A percentile compares a stretch with the other conserved stretches of the same genome.
Conservation (phyloP, 257 asterid genomes). For the Buddleja alternifolia region DNA sequence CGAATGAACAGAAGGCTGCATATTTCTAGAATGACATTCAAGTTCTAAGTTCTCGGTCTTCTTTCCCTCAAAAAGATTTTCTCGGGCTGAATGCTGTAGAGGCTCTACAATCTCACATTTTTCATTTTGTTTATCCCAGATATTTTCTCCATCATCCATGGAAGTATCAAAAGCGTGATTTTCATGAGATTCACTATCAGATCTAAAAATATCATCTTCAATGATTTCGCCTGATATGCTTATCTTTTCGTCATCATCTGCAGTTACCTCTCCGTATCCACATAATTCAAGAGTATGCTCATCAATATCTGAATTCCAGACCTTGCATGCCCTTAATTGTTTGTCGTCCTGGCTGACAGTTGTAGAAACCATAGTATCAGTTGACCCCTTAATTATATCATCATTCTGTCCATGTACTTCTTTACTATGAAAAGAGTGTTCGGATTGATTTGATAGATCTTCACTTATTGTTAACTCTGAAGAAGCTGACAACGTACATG, state of each 20-base stretch:
- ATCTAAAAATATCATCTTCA: slow-evolving; percentile 58
- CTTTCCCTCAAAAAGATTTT: slow-evolving; percentile 38
- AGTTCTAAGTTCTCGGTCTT: slow-evolving; percentile 30
- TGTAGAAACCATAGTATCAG: slow-evolving; percentile 32
- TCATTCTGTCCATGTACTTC: slow-evolving; percentile 30
- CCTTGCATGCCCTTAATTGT: slow-evolving; percentile 37
- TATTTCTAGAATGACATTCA: slow-evolving; percentile 32
- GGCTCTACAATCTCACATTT: slow-evolving; percentile 82
- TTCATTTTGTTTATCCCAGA: slow-evolving; percentile 56
- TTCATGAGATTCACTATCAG: slow-evolving; percentile 63
- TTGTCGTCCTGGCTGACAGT: slow-evolving; percentile 32
- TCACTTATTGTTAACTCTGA: slow-evolving; percentile 52
- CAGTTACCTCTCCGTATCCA: slow-evolving; percentile 42
- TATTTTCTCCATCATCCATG: slow-evolving; percentile 29
- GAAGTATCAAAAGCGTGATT: slow-evolving; percentile 36
- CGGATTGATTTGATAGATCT: slow-evolving; percentile 51
- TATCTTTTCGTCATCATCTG: slow-evolving; percentile 53
- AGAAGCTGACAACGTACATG: slow-evolving; percentile 42
- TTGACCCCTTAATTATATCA: slow-evolving; percentile 34
- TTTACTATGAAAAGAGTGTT: slow-evolving; percentile 46
- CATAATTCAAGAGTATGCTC: slow-evolving; percentile 36
- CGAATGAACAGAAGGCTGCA: slow-evolving; percentile 35
- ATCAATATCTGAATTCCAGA: slow-evolving; percentile 34
- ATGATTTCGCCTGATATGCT: slow-evolving; percentile 44
- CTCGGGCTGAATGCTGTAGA: slow-evolving; percentile 34